phyloP scores from a whole-genome alignment of 441 rosid species.

The Populus trichocarpa region DNA sequence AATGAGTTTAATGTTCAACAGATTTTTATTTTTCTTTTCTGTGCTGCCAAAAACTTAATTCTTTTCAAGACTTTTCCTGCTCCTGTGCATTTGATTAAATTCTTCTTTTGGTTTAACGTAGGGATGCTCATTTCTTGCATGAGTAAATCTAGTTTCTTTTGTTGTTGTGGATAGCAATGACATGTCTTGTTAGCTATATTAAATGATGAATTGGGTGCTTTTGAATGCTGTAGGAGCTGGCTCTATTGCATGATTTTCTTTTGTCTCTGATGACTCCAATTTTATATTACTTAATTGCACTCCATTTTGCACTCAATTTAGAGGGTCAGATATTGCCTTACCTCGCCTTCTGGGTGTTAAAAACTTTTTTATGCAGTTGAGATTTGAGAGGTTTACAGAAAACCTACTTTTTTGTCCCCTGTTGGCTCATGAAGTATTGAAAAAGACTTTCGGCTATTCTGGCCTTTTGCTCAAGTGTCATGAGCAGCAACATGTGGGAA shows the following conservation, averaged over 20 bases:
- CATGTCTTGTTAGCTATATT: neutral
- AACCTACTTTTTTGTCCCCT: neutral
- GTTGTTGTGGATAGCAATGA: neutral
- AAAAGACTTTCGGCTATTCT: neutral
- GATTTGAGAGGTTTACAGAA: neutral
- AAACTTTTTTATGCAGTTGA: neutral
- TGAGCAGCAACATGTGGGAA: neutral
- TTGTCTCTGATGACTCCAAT: neutral
- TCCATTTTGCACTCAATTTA: neutral
- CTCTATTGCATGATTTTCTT: neutral
- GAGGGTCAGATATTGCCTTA: neutral
- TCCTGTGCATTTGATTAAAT: neutral
- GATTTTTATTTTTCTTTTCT: neutral
- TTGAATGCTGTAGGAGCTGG: neutral
- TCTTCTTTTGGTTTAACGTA: neutral
- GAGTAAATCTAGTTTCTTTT: neutral
- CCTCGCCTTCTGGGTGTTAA: neutral
- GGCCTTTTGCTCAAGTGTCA: neutral
- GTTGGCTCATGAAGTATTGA: neutral
- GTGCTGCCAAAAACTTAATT: neutral
- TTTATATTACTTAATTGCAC: neutral
- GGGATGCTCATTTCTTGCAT: neutral
- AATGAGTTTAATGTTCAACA: neutral
- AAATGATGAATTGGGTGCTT: neutral
- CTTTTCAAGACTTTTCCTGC: neutral